Evolutionary conservation across 2,329 filamentous ascomycete genomes (phyloP), one percentile per base, ranked within the genome.

Genomic region (Catunica adiposa): DNA sequence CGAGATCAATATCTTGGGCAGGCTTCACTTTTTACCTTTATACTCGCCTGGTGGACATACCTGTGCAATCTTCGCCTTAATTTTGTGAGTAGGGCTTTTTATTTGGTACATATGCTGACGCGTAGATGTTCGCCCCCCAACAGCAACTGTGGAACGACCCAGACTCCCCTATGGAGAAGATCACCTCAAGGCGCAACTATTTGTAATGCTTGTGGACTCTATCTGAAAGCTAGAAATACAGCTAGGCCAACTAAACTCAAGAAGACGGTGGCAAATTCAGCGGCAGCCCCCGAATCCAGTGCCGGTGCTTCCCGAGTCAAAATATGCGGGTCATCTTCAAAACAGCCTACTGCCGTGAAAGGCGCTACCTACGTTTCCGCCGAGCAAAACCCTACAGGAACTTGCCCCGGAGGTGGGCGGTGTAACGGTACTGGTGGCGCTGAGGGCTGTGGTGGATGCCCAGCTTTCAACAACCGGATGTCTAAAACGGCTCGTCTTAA

Each of bases 361-460:
- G 71, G 72, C 15, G 80, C 84, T 29, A 87, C 82, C 2, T 90
- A 89, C 64, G 84, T 92, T 52, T 76, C 85, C 20, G 84, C 84
- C 3, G 85, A 89, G 64, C 81, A 86, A 61, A 82, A 78, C 47
- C 73, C 82, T 3, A 78, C 80, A 46, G 92, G 92, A n/a, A 94
- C 89, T 11, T 98, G 92, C 67, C 92, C 92, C 14, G 92, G 92
- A 38, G 90, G 90, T 60, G 92, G 92, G 40, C 84, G 84, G 58
- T 98, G 92, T 67, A 97, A 98, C 66, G 92, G 92, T 51, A 97
- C 92, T 22, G 92, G 92, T 47, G 92, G 92, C 54, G 89, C 92
- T 31, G 87, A 94, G 65, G 90, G 89, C 20, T 98, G 92, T 67
- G 89, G 87, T 66, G 92, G 92, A 11, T 98, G 92, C 65, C 92